Evolutionary conservation across 768 basidiomycete genomes (phyloP).

Genomic region (Boletus sp.): DNA sequence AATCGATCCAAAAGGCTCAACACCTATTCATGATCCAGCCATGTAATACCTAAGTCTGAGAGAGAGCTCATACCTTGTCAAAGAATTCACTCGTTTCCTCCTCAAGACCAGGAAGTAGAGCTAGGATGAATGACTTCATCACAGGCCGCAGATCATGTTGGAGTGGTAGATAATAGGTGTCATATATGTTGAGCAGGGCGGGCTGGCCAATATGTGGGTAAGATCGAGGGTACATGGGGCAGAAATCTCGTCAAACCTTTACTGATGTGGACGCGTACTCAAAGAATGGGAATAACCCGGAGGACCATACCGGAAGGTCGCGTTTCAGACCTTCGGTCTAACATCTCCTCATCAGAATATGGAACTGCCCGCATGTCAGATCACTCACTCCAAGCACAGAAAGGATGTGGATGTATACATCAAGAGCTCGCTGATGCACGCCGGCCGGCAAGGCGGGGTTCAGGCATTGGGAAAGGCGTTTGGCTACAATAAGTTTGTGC

Average conservation of each 20-base stretch:
- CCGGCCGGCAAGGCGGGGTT: constrained; percentile 98
- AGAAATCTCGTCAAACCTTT: constrained; percentile 52
- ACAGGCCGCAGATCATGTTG: constrained; percentile 79
- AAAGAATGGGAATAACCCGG: constrained; percentile 97
- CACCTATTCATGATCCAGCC: constrained; percentile 49
- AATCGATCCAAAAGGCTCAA: constrained; percentile 75
- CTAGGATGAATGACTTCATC: constrained; percentile 93
- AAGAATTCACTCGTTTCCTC: constrained; percentile 98
- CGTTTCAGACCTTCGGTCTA: constrained; percentile 84
- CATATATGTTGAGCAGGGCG: constrained; percentile 85
- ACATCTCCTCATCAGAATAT: constrained; percentile 7
- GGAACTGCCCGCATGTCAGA: background rate
- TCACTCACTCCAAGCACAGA: constrained; percentile 81
- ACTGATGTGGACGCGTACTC: constrained; percentile 99
- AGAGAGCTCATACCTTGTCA: constrained; percentile 58
- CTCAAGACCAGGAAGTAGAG: constrained; percentile 91
- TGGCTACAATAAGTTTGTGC: constrained; percentile 89
- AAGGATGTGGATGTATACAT: constrained; percentile 92
- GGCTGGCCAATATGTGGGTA: constrained; percentile 48
- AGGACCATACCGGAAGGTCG: constrained; percentile 91
- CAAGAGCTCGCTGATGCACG: constrained; percentile 93
- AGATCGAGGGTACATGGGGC: background rate
- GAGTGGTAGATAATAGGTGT: constrained; percentile 87
- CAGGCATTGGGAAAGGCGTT: constrained; percentile 92
- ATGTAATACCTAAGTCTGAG: background rate